Percentiles rank a stretch among this genome's conserved stretches.
Evolutionary conservation across 768 basidiomycete species (phyloP).

Genomic region (Daedaleopsis nitida): DNA sequence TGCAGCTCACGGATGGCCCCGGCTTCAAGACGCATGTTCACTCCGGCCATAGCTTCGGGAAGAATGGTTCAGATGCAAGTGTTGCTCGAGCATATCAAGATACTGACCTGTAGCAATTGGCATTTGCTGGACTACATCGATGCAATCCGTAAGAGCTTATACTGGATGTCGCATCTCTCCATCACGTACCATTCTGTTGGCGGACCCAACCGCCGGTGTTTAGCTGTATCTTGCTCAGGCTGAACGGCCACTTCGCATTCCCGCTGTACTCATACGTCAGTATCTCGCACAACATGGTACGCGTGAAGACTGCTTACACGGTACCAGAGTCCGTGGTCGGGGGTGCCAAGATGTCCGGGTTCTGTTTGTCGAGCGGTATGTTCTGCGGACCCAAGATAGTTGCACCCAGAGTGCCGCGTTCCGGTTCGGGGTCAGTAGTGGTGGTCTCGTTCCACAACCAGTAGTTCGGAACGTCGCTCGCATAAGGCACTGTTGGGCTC

Average conservation of each 20-base stretch:
- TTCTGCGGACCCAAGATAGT: constrained; percentile 35
- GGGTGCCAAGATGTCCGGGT: constrained; percentile 35
- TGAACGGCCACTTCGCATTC: constrained; percentile 42
- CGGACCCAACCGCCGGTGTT: constrained; percentile 40
- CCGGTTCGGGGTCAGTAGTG: constrained; percentile 21
- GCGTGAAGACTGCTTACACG: constrained; percentile 21
- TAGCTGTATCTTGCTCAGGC: constrained; percentile 36
- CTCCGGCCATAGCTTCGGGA: constrained; percentile 32
- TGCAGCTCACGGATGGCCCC: constrained; percentile 41
- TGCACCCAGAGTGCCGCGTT: constrained; percentile 27
- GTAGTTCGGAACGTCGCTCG: constrained; percentile 26
- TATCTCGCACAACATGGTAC: too few relatives aligned
- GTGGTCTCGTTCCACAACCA: constrained; percentile 21
- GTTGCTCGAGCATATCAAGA: not conserved
- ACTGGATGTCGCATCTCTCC: not conserved
- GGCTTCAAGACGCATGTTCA: constrained; percentile 38
- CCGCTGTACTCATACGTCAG: constrained; percentile 25
- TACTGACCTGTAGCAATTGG: constrained; percentile 29
- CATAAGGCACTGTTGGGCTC: constrained; percentile 23
- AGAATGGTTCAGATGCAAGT: not conserved
- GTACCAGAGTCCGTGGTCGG: constrained; percentile 37
- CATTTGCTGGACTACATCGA: constrained; percentile 28
- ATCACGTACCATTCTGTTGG: constrained; percentile 32
- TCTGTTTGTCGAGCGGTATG: constrained; percentile 31
- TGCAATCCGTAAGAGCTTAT: not conserved